A percentile compares a stretch with the other conserved stretches of the same genome.
phyloP scores from a whole-genome alignment of 768 basidiomycete genomes.

The Xanthoconium purpureum region DNA sequence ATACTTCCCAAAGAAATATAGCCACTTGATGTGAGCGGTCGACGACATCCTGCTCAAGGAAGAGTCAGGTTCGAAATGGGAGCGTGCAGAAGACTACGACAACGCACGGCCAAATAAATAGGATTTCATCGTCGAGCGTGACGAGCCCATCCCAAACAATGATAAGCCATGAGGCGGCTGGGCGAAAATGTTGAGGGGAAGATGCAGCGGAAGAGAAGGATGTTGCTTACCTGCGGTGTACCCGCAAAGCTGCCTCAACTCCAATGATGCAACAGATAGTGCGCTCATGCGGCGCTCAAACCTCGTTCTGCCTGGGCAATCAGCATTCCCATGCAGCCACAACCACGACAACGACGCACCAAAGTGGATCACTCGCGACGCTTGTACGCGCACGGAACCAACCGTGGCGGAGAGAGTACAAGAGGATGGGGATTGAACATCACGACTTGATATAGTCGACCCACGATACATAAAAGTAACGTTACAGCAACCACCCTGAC shows the following conservation, averaged over 20 bases:
- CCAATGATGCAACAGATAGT: too few relatives aligned
- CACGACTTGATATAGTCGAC: neutral
- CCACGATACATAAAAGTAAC: neutral
- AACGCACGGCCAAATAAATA: constrained; percentile 27
- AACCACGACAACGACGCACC: too few relatives aligned
- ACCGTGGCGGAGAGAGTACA: neutral
- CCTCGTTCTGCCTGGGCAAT: neutral
- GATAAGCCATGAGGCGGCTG: constrained; percentile 11
- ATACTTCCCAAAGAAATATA: constrained; percentile 27
- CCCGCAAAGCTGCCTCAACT: constrained; percentile 1
- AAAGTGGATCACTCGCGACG: neutral
- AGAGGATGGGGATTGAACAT: neutral
- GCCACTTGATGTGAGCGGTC: constrained; percentile 21
- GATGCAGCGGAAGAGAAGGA: neutral
- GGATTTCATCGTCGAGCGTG: constrained; percentile 15
- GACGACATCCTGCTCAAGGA: constrained; percentile 12
- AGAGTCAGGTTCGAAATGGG: neutral
- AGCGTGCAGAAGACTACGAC: neutral
- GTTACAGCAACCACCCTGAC: constrained; percentile 3
- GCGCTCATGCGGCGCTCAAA: constrained; percentile 1
- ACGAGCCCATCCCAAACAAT: constrained; percentile 22
- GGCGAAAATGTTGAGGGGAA: neutral
- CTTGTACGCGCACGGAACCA: neutral
- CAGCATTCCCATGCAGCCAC: neutral
- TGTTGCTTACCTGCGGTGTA: constrained; percentile 7